A percentile compares a stretch with the other conserved stretches of the same genome.
These are phyloP conservation scores for Talaromyces nanjingensis DNA, from an alignment of 495 filamentous ascomycete genomes.

Conservation along the genomic window DNA sequence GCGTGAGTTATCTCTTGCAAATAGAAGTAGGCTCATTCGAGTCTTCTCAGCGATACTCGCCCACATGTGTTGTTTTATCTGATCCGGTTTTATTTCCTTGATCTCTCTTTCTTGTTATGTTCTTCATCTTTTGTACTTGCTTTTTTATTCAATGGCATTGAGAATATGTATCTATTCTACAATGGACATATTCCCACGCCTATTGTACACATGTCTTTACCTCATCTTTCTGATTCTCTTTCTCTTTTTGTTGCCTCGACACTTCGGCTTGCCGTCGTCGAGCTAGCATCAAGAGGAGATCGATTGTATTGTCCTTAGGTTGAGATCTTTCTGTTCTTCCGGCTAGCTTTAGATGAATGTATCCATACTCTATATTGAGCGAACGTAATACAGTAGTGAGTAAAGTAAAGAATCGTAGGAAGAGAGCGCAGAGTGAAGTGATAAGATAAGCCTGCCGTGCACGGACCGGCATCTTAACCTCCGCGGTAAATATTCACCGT, in stretches of 20 bases:
- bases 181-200: not conserved
- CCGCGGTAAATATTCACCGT: not conserved
- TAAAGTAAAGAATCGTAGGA: too few relatives aligned
- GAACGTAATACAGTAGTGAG: too few relatives aligned
- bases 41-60: not conserved
- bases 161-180: not conserved
- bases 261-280: not conserved
- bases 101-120: not conserved
- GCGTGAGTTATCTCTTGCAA: not conserved
- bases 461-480: not conserved
- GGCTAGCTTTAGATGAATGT: conserved; percentile 10
- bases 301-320: not conserved
- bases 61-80: not conserved
- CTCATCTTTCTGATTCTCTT: not conserved
- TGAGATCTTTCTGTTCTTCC: not conserved
- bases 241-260: not conserved
- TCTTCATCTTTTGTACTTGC: not conserved
- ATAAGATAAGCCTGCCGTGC: not conserved
- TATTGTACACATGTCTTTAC: not conserved
- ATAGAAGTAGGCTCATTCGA: not conserved
- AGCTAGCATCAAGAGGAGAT: not conserved
- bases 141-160: not conserved
- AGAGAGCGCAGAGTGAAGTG: too few relatives aligned
- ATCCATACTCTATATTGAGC: not conserved
- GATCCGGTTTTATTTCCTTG: not conserved